Evolutionary conservation across 1,139 yeast genomes (phyloP).

Genomic region (Debaryomycetaceae sp.): DNA sequence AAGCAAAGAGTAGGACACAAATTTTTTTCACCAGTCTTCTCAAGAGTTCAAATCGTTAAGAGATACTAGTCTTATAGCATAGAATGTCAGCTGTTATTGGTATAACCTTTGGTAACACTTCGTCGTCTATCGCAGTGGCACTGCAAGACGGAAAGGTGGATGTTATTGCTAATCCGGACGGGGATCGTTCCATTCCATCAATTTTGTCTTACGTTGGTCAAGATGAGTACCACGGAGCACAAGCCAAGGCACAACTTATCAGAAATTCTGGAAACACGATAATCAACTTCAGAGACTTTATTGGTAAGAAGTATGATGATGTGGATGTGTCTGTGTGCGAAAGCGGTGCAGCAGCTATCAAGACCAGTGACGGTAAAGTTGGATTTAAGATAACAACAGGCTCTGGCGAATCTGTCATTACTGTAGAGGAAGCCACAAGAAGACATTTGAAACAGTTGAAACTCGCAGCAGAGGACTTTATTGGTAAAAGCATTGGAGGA

Average conservation of each 20-base stretch:
- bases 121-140: constrained; percentile 92
- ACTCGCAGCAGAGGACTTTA: constrained; percentile 88
- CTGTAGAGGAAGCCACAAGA: constrained; percentile 74
- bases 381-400: constrained; percentile 61
- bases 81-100: constrained; percentile 69
- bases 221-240: constrained; percentile 97
- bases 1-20: neutral
- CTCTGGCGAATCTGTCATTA: constrained; percentile 44
- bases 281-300: constrained; percentile 87
- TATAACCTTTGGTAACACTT: constrained; percentile 93
- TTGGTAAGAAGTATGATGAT: constrained; percentile 71
- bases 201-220: constrained; percentile 87
- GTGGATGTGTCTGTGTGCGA: constrained; percentile 62
- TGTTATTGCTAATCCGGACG: constrained; percentile 98
- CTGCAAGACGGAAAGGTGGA: constrained; percentile 88
- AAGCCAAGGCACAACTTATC: constrained; percentile 87
- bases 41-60: neutral
- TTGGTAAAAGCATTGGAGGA: constrained; percentile 78
- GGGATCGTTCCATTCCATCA: constrained; percentile 96
- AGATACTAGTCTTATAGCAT: neutral
- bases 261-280: constrained; percentile 89
- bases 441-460: constrained; percentile 84
- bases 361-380: constrained; percentile 59
- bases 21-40: neutral
- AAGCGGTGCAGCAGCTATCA: constrained; percentile 72